Evolutionary conservation across 768 basidiomycete species (phyloP).

Genomic region (Panaeolus cyanescens): DNA sequence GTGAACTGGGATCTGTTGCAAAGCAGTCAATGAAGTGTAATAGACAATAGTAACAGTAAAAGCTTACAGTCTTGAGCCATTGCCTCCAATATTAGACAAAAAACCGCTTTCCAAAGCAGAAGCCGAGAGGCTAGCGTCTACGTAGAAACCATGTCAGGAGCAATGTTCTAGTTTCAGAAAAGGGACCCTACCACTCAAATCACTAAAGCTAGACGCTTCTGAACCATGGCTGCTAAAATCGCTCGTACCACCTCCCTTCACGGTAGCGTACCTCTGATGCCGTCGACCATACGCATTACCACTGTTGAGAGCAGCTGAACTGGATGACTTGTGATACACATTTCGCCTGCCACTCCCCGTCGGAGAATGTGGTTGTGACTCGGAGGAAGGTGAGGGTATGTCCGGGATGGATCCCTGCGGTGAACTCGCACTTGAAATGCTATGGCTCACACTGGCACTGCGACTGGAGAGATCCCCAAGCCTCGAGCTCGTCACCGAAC

Average conservation of each 20-base stretch:
- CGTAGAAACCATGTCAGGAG: background rate
- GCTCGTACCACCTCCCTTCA: slow-evolving; percentile 45
- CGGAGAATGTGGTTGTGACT: slow-evolving; percentile 56
- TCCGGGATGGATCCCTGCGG: slow-evolving; percentile 80
- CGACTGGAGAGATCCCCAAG: slow-evolving; percentile 43
- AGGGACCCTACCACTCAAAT: slow-evolving; percentile 69
- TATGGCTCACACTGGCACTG: slow-evolving; percentile 54
- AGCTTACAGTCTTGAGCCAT: slow-evolving; percentile 72
- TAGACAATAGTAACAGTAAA: background rate
- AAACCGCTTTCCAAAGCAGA: slow-evolving; percentile 82
- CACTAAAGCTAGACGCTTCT: slow-evolving; percentile 82
- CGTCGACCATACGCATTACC: slow-evolving; percentile 48
- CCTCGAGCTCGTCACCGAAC: slow-evolving; percentile 30
- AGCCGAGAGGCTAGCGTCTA: slow-evolving; percentile 75
- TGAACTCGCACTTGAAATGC: slow-evolving; percentile 73
- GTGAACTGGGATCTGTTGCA: slow-evolving; percentile 35
- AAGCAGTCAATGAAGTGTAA: background rate
- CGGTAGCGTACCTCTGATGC: slow-evolving; percentile 47
- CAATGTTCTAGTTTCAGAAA: slow-evolving; percentile 1
- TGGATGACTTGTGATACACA: slow-evolving; percentile 58
- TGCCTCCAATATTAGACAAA: slow-evolving; percentile 70
- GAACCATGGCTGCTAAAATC: slow-evolving; percentile 71
- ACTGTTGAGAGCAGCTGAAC: slow-evolving; percentile 60
- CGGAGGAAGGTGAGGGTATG: slow-evolving; percentile 71
- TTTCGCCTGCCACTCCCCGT: slow-evolving; percentile 39